phyloP scores from a whole-genome alignment of 177 flowering plant genomes.

The Vitis hybrid region DNA sequence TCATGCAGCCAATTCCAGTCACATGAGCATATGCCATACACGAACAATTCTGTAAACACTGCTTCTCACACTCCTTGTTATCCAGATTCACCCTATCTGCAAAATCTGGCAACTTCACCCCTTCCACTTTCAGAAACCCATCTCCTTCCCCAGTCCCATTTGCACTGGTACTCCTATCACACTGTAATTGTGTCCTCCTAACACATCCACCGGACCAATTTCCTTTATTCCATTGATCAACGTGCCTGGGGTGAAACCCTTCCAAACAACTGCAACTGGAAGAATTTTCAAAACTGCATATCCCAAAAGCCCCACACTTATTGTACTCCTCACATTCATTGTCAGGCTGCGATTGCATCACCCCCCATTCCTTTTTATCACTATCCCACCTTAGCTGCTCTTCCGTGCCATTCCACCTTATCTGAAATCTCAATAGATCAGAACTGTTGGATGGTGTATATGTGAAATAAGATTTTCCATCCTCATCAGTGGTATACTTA shows the following conservation, averaged over 20 bases:
- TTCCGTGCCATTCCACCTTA: conserved; percentile 37
- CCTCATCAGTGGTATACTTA: conserved; percentile 12
- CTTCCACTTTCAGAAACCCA: conserved; percentile 30
- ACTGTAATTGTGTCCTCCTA: conserved; percentile 38
- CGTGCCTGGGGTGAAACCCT: conserved; percentile 39
- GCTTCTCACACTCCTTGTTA: conserved; percentile 18
- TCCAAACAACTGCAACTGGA: conserved; percentile 38
- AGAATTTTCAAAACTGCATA: conserved; percentile 20
- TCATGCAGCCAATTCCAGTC: conserved; percentile 46
- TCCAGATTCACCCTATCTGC: conserved; percentile 5
- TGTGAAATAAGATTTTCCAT: conserved; percentile 30
- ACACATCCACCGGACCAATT: conserved; percentile 61
- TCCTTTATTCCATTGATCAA: conserved; percentile 36
- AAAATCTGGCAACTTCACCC: conserved; percentile 54
- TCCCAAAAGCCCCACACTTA: conserved; percentile 44
- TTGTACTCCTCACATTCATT: conserved; percentile 41
- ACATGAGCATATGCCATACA: conserved; percentile 45
- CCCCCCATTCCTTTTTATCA: conserved; percentile 26
- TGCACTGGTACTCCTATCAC: conserved; percentile 28
- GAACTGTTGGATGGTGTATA: conserved; percentile 26
- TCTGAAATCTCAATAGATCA: conserved; percentile 26
- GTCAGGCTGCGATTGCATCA: conserved; percentile 22
- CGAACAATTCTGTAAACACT: conserved; percentile 51
- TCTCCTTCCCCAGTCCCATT: conserved; percentile 19
- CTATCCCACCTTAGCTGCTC: conserved; percentile 39